Conservation (phyloP, 805 yeast genomes). For the Brettanomyces sp. region DNA sequence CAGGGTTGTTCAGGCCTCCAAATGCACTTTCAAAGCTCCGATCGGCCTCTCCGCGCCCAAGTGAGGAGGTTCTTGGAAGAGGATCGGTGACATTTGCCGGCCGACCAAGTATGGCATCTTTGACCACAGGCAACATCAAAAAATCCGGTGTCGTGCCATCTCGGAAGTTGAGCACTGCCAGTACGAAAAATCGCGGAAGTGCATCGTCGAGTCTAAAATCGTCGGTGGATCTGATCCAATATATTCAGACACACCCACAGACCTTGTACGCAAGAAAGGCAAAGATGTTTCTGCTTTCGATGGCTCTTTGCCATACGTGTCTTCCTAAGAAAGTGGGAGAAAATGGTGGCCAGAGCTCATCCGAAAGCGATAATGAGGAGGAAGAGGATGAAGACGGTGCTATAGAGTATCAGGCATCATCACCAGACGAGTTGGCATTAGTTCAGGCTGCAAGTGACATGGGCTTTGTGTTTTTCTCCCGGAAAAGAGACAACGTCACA, state of each 20-base stretch:
- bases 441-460: constrained; percentile 92
- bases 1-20: neutral
- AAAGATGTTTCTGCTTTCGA: constrained; percentile 65
- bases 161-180: neutral
- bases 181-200: constrained; percentile 19
- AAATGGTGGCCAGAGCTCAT: neutral
- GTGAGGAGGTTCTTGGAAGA: constrained; percentile 4
- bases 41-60: constrained; percentile 1
- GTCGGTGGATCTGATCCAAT: constrained; percentile 57
- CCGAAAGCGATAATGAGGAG: constrained; percentile 4
- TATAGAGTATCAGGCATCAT: constrained; percentile 82
- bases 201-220: constrained; percentile 33
- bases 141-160: neutral
- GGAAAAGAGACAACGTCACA: constrained; percentile 48
- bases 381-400: constrained; percentile 30
- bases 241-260: constrained; percentile 65
- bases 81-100: constrained; percentile 29
- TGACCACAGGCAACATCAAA: constrained; percentile 9
- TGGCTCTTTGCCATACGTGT: constrained; percentile 88
- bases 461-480: constrained; percentile 78
- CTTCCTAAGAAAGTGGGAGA: constrained; percentile 47
- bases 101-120: constrained; percentile 50
- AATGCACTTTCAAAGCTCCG: neutral
- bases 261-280: constrained; percentile 63
- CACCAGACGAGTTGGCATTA: constrained; percentile 93